Base-by-base conservation (phyloP, 148 eudicot species). In the Vaccinium vitisidaea region DNA sequence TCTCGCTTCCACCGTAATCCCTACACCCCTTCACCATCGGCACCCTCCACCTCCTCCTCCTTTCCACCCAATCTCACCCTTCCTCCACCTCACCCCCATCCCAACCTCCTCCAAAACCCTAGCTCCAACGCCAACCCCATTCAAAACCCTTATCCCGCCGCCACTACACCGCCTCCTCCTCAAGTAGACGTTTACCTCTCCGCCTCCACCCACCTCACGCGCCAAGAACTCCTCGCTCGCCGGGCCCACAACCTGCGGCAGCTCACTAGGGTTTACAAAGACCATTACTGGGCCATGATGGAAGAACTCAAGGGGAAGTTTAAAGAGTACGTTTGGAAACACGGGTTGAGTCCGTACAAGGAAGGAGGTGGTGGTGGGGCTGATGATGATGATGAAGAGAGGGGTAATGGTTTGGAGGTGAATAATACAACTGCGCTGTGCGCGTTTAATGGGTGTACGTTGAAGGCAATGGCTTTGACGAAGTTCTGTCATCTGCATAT, bases 391-490 rank as follows among this genome's bases (percentile, higher is more conserved):
- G 46, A 74, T 12, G 52, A 65, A 27, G 59, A 79, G 14, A 43
- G 53, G 12, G 84, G 14, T 21, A 58, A 18, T 15, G 86, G 82
- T 49, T 65, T 85, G 56, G 81, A 48, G 65, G 87, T 88, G 43
- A 70, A 79, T 75, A 56, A 2, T 10, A 65, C 8, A 14, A 0
- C 58, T 10, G 32, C 83, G 79, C 84, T 43, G 49, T 92, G 95
- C 81, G 82, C 85, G n/a, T 89, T 84, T 71, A 69, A 90, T 0
- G 90, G 89, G 39, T 92, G 93, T 81, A 85, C 85, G 82, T 65
- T 84, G 73, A 92, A 92, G 89, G 93, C 93, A 1, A 92, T 92
- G 95, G 89, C 93, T 3, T 81, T 92, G 73, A 92, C 95, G 2
- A 86, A 75, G 46, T 91, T 88, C 70, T 92, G 95, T 43, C 86